Percentiles rank a stretch among this genome's conserved stretches.
These are phyloP conservation scores for Mortierella sp. DNA, from an alignment of 371 early-diverging fungal species.

Conservation along the genomic window DNA sequence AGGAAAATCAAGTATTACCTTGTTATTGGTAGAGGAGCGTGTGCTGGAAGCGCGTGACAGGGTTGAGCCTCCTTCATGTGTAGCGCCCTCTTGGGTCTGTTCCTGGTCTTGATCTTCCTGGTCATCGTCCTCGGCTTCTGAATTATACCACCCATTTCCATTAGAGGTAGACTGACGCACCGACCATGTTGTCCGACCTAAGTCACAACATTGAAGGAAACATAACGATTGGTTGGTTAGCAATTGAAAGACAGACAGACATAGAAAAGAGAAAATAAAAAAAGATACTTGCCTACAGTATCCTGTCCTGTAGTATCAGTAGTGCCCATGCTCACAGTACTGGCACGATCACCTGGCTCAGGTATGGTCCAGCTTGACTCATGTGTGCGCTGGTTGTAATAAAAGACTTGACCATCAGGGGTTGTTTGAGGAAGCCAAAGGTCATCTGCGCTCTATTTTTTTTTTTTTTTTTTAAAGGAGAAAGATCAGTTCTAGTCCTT, in stretches of 20 bases:
- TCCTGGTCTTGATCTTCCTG: conserved; percentile 45
- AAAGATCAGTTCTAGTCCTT: no score
- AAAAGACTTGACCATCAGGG: conserved; percentile 69
- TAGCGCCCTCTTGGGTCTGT: conserved; percentile 4
- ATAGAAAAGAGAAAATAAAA: not conserved
- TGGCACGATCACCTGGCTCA: conserved; percentile 51
- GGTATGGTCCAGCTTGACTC: conserved; percentile 68
- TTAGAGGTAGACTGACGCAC: conserved; percentile 54
- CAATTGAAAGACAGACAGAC: not conserved
- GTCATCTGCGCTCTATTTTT: conserved; percentile 42
- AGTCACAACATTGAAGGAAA: no score
- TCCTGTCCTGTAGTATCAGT: conserved; percentile 38
- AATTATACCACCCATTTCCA: conserved; percentile 56
- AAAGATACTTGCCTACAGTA: conserved; percentile 28
- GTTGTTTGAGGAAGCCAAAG: conserved; percentile 63
- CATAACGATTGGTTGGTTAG: not conserved
- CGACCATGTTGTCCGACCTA: conserved; percentile 49
- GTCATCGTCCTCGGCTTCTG: conserved; percentile 53
- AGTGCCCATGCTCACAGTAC: conserved; percentile 32
- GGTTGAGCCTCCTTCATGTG: conserved; percentile 5
- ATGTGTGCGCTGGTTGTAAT: conserved; percentile 69
- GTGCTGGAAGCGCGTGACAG: conserved; percentile 51
- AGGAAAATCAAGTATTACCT: conserved; percentile 8
- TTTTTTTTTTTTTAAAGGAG: not conserved
- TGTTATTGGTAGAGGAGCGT: conserved; percentile 39